Evolutionary conservation across 2,329 filamentous ascomycete species (phyloP), one percentile per base, ranked within the genome.

Genomic region (Hypocrella siamensis): DNA sequence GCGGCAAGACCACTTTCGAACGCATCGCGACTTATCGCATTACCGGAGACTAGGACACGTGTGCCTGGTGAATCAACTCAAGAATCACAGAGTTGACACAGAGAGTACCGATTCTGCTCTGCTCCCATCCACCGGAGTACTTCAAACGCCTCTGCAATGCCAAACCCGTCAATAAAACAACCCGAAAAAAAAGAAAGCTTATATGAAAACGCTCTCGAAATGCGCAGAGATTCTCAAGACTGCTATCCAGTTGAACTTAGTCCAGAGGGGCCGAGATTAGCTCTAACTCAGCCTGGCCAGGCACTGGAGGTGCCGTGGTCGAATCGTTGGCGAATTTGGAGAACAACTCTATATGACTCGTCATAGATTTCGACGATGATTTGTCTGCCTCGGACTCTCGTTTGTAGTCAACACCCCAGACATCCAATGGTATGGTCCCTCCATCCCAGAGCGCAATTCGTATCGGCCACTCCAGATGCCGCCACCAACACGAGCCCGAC

Each of bases 391-490:
- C 44, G 5, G 48, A 40, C 38, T 64, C 60, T 14, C 52, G 54
- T 6, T 58, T 56, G 51, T 62, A 63, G 40, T 67, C 61, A 5
- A 57, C 56, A 19, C 69, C 69, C 70, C 70, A 74, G 11, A 73
- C 51, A 5, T 71, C 65, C 3, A 65, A 48, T 1, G 70, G 68
- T 17, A 75, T 69, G 14, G 58, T 52, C 31, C 52, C 47, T 15
- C 63, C 60, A 19, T 73, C 67, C 47, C 66, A 67, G n/a, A 73
- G 48, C 4, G 67, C 68, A 30, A 75, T 70, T 8, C 65, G 60
- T 32, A 73, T 54, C 1, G 70, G 68, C 70, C 70, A 75, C 42
- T 73, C 67, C 5, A 75, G 55, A 39, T 72, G 67, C 21, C 63
- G 60, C 70, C 68, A 73, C 70, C 70, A 75, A 31, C 60, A 56